Conservation (phyloP, 2,329 filamentous ascomycete genomes). For the Microsporum audouinii region DNA sequence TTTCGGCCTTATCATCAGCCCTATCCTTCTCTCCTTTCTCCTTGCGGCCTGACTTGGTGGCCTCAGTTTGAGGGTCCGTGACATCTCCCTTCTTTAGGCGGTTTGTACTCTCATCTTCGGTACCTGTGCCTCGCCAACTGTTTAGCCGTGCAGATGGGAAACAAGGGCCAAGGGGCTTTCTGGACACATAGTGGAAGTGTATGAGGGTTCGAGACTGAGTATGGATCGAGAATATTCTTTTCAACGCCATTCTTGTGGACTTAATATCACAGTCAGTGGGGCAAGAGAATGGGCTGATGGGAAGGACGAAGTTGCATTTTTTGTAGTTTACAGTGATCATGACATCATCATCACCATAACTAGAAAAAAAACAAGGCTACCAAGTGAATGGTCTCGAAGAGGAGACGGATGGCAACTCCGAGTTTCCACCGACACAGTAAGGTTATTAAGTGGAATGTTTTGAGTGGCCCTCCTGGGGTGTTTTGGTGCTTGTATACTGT, state of each 20-base stretch:
- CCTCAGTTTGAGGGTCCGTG: constrained; percentile 25
- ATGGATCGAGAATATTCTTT: background rate
- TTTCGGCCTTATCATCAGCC: constrained; percentile 28
- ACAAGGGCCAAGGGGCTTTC: background rate
- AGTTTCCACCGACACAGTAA: background rate
- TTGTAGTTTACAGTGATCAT: background rate
- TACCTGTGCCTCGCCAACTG: constrained; percentile 26
- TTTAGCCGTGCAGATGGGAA: background rate
- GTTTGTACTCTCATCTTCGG: constrained; percentile 25
- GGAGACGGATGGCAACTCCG: background rate
- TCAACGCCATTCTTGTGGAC: background rate
- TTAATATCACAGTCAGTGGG: background rate
- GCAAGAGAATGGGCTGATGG: background rate
- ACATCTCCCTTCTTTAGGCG: constrained; percentile 23
- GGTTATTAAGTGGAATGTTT: too few relatives aligned
- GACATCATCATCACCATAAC: background rate
- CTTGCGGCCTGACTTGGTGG: constrained; percentile 21
- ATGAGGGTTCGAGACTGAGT: background rate
- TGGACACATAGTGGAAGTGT: background rate
- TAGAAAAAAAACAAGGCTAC: too few relatives aligned
- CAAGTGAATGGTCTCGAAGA: background rate
- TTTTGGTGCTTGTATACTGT: too few relatives aligned
- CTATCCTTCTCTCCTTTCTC: constrained; percentile 28
- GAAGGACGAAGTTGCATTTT: background rate
- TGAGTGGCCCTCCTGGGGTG: too few relatives aligned